Conservation (phyloP, 805 yeast species). For the Starmerella sp. region DNA sequence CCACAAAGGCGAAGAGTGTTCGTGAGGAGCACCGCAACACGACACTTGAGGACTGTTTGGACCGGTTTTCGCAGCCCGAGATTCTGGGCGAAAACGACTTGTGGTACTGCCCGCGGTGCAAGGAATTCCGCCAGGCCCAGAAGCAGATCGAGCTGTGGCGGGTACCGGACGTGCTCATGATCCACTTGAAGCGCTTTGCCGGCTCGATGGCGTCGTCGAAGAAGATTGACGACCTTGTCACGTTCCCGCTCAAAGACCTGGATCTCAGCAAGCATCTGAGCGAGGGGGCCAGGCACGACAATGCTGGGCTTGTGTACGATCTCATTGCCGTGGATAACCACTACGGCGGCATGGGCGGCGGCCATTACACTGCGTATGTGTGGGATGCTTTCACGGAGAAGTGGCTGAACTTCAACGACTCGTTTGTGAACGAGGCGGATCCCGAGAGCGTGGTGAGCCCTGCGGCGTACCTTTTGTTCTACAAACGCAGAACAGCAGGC, state of each 20-base stretch:
- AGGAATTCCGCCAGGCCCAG: constrained; percentile 80
- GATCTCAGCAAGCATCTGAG: constrained; percentile 54
- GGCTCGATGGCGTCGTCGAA: constrained; percentile 76
- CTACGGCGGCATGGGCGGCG: constrained; percentile 93
- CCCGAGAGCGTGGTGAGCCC: constrained; percentile 55
- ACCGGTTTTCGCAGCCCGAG: constrained; percentile 67
- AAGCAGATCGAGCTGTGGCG: constrained; percentile 87
- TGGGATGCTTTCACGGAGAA: constrained; percentile 59
- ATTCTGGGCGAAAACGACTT: constrained; percentile 76
- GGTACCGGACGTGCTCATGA: constrained; percentile 81
- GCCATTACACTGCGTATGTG: constrained; percentile 88
- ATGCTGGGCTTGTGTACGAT: constrained; percentile 49
- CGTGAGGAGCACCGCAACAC: constrained; percentile 31
- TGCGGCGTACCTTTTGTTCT: constrained; percentile 80
- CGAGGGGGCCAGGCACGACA: constrained; percentile 11
- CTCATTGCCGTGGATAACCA: constrained; percentile 90
- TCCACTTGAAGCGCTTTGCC: constrained; percentile 84
- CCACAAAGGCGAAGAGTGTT: constrained; percentile 17
- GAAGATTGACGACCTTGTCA: constrained; percentile 73
- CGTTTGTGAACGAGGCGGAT: constrained; percentile 51
- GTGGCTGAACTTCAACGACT: constrained; percentile 90
- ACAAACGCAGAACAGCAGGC: constrained; percentile 39
- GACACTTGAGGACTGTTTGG: constrained; percentile 62
- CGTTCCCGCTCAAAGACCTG: constrained; percentile 75
- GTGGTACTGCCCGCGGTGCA: constrained; percentile 89